These are phyloP conservation scores for Plantago major DNA, from an alignment of 257 asterid genomes.

Conservation along the genomic window DNA sequence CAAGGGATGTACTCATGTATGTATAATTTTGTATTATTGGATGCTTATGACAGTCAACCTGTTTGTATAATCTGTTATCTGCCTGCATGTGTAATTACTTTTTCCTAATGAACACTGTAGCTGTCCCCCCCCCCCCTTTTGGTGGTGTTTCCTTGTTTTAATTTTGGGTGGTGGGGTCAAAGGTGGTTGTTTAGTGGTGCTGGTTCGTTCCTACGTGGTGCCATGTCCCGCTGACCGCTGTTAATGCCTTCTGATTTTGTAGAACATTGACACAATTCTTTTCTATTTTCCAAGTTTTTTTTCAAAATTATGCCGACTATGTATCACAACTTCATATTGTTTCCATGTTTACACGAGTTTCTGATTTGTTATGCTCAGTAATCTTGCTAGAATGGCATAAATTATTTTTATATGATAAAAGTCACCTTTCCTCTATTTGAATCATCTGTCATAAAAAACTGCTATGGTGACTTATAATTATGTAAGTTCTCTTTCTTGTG, in stretches of 20 bases:
- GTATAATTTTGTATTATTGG: constrained; percentile 29
- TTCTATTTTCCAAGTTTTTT: no score
- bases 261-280: no score
- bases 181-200: not conserved
- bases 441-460: no score
- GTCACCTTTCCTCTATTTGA: no score
- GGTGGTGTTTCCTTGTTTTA: not conserved
- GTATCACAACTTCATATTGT: no score
- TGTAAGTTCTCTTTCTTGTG: not conserved
- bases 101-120: not conserved
- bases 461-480: no score
- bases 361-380: no score
- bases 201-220: constrained; percentile 8
- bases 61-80: constrained; percentile 3
- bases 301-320: no score
- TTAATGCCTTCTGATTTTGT: no score
- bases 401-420: no score
- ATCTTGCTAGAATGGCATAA: no score
- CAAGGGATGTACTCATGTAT: constrained; percentile 84
- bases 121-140: not conserved
- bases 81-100: constrained; percentile 16
- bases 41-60: constrained; percentile 10
- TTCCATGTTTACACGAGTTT: no score
- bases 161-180: not conserved
- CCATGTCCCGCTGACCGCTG: not conserved